phyloP scores from a whole-genome alignment of 805 yeast genomes.

The Wickerhamiella lipophila region DNA sequence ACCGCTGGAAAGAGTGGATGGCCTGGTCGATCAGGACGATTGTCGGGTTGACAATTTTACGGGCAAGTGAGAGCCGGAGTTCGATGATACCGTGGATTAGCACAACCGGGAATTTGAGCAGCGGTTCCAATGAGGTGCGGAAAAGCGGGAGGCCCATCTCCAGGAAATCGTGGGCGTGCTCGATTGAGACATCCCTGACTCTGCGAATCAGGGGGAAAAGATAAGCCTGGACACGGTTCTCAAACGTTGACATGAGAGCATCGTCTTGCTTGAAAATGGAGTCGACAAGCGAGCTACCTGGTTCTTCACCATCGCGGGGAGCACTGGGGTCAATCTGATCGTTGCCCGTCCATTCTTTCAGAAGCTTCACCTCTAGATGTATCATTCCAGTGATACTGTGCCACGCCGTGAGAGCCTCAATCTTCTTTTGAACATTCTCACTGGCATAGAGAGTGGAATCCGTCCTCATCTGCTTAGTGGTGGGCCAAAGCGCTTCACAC shows the following conservation, averaged over 20 bases:
- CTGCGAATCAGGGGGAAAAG: conserved; percentile 73
- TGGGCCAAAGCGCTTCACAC: conserved; percentile 68
- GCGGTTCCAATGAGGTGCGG: conserved; percentile 38
- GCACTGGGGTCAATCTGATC: conserved; percentile 54
- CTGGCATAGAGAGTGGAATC: conserved; percentile 64
- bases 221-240: conserved; percentile 51
- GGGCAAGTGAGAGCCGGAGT: conserved; percentile 63
- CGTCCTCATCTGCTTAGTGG: conserved; percentile 58
- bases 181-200: conserved; percentile 58
- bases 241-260: conserved; percentile 42
- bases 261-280: conserved; percentile 52
- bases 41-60: conserved; percentile 69
- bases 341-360: conserved; percentile 75
- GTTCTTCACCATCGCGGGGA: conserved; percentile 33
- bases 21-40: conserved; percentile 94
- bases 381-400: conserved; percentile 59
- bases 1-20: conserved; percentile 69
- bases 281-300: conserved; percentile 67
- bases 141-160: conserved; percentile 59
- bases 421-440: conserved; percentile 47
- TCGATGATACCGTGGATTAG: conserved; percentile 67
- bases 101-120: conserved; percentile 65
- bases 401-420: conserved; percentile 81
- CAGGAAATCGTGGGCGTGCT: conserved; percentile 48
- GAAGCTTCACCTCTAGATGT: conserved; percentile 43